phyloP scores from a whole-genome alignment of 306 rosid genomes.

The Inga oerstediana region DNA sequence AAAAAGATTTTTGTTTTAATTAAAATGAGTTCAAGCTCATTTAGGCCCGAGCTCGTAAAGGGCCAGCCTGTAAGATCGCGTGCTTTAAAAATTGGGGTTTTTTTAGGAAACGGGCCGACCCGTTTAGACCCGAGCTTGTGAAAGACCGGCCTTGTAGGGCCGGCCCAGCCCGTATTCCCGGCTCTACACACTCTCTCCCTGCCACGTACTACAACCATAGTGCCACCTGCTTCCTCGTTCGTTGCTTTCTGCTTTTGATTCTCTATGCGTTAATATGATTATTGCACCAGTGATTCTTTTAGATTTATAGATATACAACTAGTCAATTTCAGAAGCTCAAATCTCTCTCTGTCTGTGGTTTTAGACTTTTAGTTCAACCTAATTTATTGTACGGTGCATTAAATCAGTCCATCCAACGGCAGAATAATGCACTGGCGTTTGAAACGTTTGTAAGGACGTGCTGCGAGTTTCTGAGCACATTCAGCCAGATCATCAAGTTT shows the following conservation, averaged over 20 bases:
- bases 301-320: neutral
- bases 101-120: too few species aligned
- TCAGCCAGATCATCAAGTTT: neutral
- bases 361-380: neutral
- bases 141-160: too few species aligned
- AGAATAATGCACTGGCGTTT: neutral
- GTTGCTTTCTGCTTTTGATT: neutral
- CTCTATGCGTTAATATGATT: neutral
- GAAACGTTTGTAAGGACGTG: neutral
- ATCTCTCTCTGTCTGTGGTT: neutral
- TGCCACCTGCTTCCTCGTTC: neutral
- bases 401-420: neutral
- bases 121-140: too few species aligned
- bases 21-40: too few species aligned
- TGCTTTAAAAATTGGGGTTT: too few species aligned
- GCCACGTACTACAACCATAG: neutral
- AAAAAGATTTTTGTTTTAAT: too few species aligned
- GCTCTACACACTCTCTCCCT: neutral
- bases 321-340: neutral
- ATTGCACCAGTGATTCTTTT: neutral
- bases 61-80: too few species aligned
- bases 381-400: slow-evolving; percentile 12
- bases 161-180: too few species aligned
- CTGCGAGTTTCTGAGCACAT: neutral
- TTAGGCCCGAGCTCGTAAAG: too few species aligned